These are phyloP conservation scores for Camelina neglecta DNA, from an alignment of 345 rosid species.

Conservation along the genomic window DNA sequence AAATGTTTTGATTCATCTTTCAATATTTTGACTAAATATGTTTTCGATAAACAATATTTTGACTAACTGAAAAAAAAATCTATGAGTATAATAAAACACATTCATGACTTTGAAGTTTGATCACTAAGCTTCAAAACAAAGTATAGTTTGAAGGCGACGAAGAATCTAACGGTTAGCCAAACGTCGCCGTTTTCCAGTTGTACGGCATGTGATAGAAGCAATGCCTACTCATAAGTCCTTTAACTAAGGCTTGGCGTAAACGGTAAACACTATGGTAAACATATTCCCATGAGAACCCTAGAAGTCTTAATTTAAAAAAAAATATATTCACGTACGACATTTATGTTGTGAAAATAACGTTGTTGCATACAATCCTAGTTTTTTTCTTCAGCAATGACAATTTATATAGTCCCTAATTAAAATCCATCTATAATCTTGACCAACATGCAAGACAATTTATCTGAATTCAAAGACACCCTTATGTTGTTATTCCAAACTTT, in stretches of 20 bases:
- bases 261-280: slow-evolving; percentile 11
- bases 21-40: no score
- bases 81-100: no score
- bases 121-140: slow-evolving; percentile 19
- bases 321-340: background rate
- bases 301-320: background rate
- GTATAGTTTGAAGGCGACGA: slow-evolving; percentile 32
- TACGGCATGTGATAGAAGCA: slow-evolving; percentile 21
- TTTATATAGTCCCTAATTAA: background rate
- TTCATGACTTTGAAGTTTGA: no score
- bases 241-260: slow-evolving; percentile 14
- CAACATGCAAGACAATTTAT: background rate
- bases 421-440: background rate
- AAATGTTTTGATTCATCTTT: no score
- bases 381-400: background rate
- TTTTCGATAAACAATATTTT: no score
- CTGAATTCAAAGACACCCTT: no score
- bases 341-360: background rate
- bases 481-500: no score
- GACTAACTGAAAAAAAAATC: no score
- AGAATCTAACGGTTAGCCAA: slow-evolving; percentile 27
- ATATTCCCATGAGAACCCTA: slow-evolving; percentile 3
- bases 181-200: slow-evolving; percentile 21
- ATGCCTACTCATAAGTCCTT: slow-evolving; percentile 1
- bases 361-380: background rate